Conservation (phyloP, 352 stramenopile species). For the Globisporangium nunn region DNA sequence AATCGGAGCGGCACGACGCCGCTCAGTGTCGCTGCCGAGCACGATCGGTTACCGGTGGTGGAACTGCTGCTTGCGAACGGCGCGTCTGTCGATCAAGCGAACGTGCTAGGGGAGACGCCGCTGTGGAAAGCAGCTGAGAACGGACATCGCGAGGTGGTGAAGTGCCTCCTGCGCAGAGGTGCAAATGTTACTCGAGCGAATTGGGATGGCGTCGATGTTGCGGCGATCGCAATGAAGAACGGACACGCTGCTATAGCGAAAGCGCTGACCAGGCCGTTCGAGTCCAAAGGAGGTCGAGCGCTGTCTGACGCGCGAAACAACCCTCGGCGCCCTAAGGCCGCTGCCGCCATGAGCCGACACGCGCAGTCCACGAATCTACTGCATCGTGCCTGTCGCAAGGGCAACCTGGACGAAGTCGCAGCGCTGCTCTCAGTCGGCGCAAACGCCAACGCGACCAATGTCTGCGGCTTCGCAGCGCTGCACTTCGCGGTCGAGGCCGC, state of each 20-base stretch:
- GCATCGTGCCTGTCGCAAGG: constrained; percentile 6
- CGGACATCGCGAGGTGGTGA: constrained; percentile 2
- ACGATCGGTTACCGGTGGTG: neutral
- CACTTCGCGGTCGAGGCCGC: constrained; percentile 5
- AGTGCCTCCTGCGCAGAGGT: neutral
- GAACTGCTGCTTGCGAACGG: constrained; percentile 1
- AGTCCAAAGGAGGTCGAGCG: neutral
- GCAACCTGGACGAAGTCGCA: constrained; percentile 2
- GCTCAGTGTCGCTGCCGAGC: constrained; percentile 5
- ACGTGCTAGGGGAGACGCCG: constrained; percentile 3
- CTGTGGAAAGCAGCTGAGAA: constrained; percentile 10
- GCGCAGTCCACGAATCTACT: constrained; percentile 3
- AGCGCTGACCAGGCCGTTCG: neutral
- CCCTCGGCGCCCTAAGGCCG: neutral
- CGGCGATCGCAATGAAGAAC: neutral
- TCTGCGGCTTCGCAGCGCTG: constrained; percentile 4
- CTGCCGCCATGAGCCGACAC: neutral
- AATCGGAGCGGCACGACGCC: constrained; percentile 4
- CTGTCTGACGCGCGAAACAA: neutral
- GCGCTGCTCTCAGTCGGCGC: constrained; percentile 6
- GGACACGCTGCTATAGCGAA: neutral
- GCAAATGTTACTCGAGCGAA: neutral
- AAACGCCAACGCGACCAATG: constrained; percentile 4
- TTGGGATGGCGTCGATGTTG: neutral
- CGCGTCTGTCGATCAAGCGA: neutral